A percentile compares a stretch with the other conserved stretches of the same genome.
Conservation (phyloP, 1,284 basidiomycete genomes). For the Ustilago bromivora region DNA sequence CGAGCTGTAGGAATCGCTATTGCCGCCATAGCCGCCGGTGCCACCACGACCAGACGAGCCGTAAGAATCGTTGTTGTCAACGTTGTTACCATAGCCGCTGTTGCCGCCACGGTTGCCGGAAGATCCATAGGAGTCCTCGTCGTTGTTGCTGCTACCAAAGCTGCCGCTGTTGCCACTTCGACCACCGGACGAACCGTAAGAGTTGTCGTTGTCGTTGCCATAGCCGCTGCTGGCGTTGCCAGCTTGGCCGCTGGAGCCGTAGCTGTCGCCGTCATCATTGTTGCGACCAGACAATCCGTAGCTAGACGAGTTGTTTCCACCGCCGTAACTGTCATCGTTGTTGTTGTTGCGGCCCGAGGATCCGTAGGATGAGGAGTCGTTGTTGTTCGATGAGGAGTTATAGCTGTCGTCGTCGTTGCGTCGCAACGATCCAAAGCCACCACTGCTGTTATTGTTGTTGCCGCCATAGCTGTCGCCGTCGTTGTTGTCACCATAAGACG, state of each 20-base stretch:
- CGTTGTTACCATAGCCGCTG: conserved; percentile 8
- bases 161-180: conserved; percentile 11
- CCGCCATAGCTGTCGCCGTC: conserved; percentile 18
- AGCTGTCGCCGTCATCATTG: conserved; percentile 21
- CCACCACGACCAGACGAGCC: conserved; percentile 22
- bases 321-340: conserved; percentile 3
- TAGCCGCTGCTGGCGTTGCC: conserved; percentile 6
- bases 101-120: conserved; percentile 1
- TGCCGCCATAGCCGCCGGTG: conserved; percentile 6
- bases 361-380: conserved; percentile 8
- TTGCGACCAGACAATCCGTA: conserved; percentile 18
- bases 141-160: conserved; percentile 15
- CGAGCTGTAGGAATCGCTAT: conserved; percentile 17
- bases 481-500: conserved; percentile 7
- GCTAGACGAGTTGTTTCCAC: conserved; percentile 16
- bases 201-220: conserved; percentile 17
- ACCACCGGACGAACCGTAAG: neutral
- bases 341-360: conserved; percentile 11
- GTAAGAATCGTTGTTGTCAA: conserved; percentile 3
- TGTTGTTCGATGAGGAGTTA: conserved; percentile 22
- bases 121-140: conserved; percentile 4
- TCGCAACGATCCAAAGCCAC: conserved; percentile 13
- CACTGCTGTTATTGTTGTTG: conserved; percentile 16
- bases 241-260: conserved; percentile 1
- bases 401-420: conserved; percentile 21